Base-by-base conservation (phyloP, 106 monocot genomes). In the Allium fistulosum region DNA sequence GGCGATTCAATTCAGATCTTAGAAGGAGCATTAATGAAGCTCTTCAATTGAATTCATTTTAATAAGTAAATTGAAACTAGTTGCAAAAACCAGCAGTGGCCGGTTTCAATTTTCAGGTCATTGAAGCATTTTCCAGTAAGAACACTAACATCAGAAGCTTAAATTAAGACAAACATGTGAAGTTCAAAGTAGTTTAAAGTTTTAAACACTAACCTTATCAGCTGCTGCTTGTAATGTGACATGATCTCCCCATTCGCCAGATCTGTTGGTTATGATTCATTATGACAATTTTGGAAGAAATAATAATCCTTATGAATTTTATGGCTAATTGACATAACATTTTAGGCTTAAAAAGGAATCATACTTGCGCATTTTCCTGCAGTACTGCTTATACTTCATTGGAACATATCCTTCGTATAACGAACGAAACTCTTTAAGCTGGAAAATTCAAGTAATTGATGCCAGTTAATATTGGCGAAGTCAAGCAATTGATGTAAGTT, bases 231-330 rank as follows among this genome's bases (percentile, higher is more conserved):
- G 97, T 69, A 97, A 70, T n/a, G 97, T 97, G 77, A 97, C 58
- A 81, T 97, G 97, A 53, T 97, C 97, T 52, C 97, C 97, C 92
- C 97, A 97, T 87, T 97, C 97, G 53, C 97, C 92, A 67, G 87
- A 86, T 74, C 97, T 97, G 77, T 61, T 63, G 17, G 27, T 63
- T 57, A 67, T 58, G 46, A 69, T 55, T n/a, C 4, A 64, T 69
- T 70, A 48, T 63, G 27, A 53, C 18, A 37, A 37, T 37, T 28
- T 37, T 37, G 37, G 37, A 37, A 37, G 37, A 37, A 37, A 37
- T 5, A 37, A 5, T 37, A 37, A 37, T 37, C 2, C 5, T 4
- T 37, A 37, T 37, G 28, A 28, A 28, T 28, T 3, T 28, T 28
- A 37, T 37, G 1, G 1, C 37, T 2, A 37, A 37, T 37, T 37